Percentiles rank a stretch among this genome's conserved stretches.
phyloP scores from a whole-genome alignment of 1,139 yeast species.

The Candida neerlandica region DNA sequence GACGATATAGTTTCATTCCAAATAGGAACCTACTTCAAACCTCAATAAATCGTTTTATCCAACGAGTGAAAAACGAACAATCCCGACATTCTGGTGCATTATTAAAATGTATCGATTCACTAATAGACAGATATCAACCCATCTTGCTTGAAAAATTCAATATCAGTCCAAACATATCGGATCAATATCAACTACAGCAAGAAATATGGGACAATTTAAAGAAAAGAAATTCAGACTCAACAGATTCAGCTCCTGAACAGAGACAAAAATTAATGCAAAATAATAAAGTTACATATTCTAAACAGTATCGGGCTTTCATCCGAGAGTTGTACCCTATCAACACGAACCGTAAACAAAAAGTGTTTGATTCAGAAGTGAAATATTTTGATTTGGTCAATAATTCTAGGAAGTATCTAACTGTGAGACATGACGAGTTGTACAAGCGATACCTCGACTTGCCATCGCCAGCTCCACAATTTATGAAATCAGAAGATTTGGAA shows the following conservation, averaged over 20 bases:
- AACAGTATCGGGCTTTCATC: slow-evolving; percentile 25
- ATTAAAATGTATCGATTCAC: slow-evolving; percentile 16
- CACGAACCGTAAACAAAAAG: background rate
- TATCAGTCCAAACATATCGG: slow-evolving; percentile 3
- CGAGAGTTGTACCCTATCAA: slow-evolving; percentile 37
- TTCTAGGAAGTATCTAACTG: slow-evolving; percentile 18
- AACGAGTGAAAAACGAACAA: slow-evolving; percentile 12
- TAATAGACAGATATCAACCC: slow-evolving; percentile 17
- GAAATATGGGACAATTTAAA: slow-evolving; percentile 15
- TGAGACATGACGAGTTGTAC: slow-evolving; percentile 32
- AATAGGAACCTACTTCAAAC: slow-evolving; percentile 1
- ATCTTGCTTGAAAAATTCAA: slow-evolving; percentile 13
- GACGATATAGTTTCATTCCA: slow-evolving; percentile 4
- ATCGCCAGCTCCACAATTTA: slow-evolving; percentile 33
- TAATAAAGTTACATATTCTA: slow-evolving; percentile 2
- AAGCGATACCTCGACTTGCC: slow-evolving; percentile 40
- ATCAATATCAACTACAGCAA: slow-evolving; percentile 12
- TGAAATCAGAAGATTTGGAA: slow-evolving; percentile 39
- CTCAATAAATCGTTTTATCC: slow-evolving; percentile 10
- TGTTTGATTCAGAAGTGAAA: slow-evolving; percentile 6
- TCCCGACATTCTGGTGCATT: slow-evolving; percentile 12
- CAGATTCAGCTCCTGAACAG: slow-evolving; percentile 2
- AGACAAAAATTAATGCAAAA: slow-evolving; percentile 6
- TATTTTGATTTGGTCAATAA: slow-evolving; percentile 14
- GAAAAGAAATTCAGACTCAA: background rate